Conservation (phyloP, 495 filamentous ascomycete species). For the Sabuloglossum arenarium region DNA sequence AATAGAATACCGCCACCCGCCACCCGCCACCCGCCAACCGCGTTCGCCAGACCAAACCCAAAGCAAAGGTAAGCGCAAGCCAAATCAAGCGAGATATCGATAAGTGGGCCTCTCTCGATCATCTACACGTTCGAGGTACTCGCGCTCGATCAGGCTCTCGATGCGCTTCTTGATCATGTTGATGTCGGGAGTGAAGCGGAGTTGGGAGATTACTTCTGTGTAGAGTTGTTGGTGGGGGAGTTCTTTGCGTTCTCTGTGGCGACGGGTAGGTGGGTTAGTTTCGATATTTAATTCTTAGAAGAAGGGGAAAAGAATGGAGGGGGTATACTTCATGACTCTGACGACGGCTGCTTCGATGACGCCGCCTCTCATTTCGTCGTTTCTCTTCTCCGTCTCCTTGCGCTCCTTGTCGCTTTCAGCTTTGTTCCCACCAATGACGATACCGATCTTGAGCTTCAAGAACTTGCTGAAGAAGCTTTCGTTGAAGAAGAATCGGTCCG, state of each 20-base stretch:
- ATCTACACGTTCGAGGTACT: conserved; percentile 82
- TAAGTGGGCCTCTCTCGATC: conserved; percentile 47
- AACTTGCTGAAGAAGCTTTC: conserved; percentile 60
- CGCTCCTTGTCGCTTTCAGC: conserved; percentile 73
- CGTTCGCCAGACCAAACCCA: too few relatives aligned
- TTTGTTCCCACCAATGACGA: conserved; percentile 47
- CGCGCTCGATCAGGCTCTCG: conserved; percentile 74
- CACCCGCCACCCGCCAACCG: too few relatives aligned
- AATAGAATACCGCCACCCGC: too few relatives aligned
- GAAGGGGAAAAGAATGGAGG: conserved; percentile 3
- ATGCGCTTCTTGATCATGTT: conserved; percentile 86
- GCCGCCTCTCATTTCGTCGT: conserved; percentile 54
- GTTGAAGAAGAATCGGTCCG: conserved; percentile 75
- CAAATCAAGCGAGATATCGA: conserved; percentile 45
- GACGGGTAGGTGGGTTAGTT: conserved; percentile 8
- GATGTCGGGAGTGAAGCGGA: conserved; percentile 70
- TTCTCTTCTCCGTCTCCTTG: conserved; percentile 71
- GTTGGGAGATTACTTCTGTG: conserved; percentile 63
- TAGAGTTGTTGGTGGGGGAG: conserved; percentile 63
- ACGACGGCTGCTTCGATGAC: conserved; percentile 82
- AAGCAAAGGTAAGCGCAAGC: conserved; percentile 29
- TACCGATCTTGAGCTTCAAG: conserved; percentile 69
- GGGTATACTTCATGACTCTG: conserved; percentile 79
- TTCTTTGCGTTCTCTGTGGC: conserved; percentile 64
- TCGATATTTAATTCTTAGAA: background rate